Base-by-base conservation (phyloP, 768 basidiomycete genomes). In the Candolleomyces eurysporus region DNA sequence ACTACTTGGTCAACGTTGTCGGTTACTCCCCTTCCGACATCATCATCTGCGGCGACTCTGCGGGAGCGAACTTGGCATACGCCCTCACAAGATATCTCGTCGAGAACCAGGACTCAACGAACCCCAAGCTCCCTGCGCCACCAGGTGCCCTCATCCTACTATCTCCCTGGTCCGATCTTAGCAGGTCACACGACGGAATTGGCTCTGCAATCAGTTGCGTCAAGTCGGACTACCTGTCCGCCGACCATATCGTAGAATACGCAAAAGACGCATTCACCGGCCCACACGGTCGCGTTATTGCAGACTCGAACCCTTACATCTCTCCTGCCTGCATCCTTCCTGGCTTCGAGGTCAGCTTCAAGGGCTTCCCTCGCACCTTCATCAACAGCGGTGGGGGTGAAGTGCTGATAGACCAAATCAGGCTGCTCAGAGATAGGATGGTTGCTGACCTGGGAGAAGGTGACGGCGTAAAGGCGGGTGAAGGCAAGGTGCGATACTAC, bases 11-110 rank as follows among this genome's bases (percentile, higher is more conserved):
- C 42, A 75, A 82, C 53, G 73, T 67, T 9, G 74, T 88, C 30
- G 83, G 84, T 0, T 86, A 90, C 68, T 63, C 76, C 2, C 82
- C 90, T 0, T 70, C 75, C 17, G 75, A 90, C 65, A 87, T 94
- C 67, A 78, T 90, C 58, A 54, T 92, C 21, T 78, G 77, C 19
- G 92, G 91, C 3, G 91, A 94, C 69, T 92, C 89, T 1, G 90
- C 91, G 0, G 91, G 92, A 3, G 92, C 80, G 5, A 89, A 92
- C 71, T 82, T 92, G 26, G 84, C 85, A 0, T 78, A 85, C 39
- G 85, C 86, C 0, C 77, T 90, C 48, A 80, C 77, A 9, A 84
- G 86, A 4, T 87, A 88, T 64, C 80, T 91, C 26, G 73, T 83
- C 17, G 82, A 86, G 61, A 72, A 85, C 70, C 72, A 73, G 32